phyloP scores from a whole-genome alignment of 2,329 filamentous ascomycete species.

The Aspergillus hortae region DNA sequence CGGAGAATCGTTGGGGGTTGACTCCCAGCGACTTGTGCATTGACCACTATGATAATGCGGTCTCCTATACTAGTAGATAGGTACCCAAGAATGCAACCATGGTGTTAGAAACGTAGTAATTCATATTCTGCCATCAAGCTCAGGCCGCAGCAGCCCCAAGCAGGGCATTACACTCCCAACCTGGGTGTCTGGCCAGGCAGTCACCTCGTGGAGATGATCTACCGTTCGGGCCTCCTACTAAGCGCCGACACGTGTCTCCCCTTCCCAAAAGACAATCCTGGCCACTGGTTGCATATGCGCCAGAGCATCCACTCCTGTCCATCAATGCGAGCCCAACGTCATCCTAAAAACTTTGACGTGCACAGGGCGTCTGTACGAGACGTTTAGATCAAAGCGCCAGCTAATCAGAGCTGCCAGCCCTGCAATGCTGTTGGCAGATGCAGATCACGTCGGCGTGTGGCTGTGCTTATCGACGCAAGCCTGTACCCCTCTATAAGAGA shows the following conservation, averaged over 20 bases:
- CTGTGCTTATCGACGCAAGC: neutral
- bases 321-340: neutral
- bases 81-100: no score
- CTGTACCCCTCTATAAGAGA: neutral
- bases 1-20: neutral
- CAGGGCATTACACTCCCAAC: no score
- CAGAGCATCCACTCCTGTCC: neutral
- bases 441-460: neutral
- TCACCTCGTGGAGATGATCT: neutral
- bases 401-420: neutral
- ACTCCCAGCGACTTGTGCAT: conserved; percentile 1
- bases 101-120: no score
- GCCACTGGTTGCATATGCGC: neutral
- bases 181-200: neutral
- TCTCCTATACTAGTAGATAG: no score
- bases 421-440: neutral
- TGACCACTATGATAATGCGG: no score
- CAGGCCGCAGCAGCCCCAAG: neutral
- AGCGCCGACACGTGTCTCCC: conserved; percentile 7
- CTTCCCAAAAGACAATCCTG: neutral
- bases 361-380: no score
- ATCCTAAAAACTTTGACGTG: neutral
- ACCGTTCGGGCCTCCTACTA: conserved; percentile 1
- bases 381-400: neutral
- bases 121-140: no score